phyloP scores from a whole-genome alignment of 768 basidiomycete species.

The Leccinum truebloodii region DNA sequence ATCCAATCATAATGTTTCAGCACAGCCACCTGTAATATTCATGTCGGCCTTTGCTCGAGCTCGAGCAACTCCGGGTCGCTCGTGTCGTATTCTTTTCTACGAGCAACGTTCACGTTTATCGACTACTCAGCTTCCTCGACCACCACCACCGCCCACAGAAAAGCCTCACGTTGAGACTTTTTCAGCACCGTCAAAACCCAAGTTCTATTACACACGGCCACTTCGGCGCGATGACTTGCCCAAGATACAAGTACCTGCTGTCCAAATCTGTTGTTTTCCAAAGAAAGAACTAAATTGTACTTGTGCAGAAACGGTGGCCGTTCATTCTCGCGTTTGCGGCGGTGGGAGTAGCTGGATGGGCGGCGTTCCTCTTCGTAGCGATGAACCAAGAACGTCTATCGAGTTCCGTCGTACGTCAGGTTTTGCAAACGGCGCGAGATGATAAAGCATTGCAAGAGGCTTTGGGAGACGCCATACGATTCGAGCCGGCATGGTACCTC shows the following conservation, averaged over 20 bases:
- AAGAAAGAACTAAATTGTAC: not conserved
- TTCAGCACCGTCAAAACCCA: constrained; percentile 45
- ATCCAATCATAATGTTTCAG: not conserved
- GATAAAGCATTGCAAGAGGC: constrained; percentile 49
- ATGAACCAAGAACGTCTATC: constrained; percentile 79
- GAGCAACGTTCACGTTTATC: constrained; percentile 19
- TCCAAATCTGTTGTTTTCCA: not conserved
- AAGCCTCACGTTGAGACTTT: constrained; percentile 41
- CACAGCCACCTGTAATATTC: constrained; percentile 10
- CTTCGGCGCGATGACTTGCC: constrained; percentile 41
- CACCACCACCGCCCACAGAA: constrained; percentile 31
- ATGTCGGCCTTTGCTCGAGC: constrained; percentile 20
- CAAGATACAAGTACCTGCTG: constrained; percentile 38
- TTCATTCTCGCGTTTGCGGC: constrained; percentile 47
- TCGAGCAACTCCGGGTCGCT: constrained; percentile 10
- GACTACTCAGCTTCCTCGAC: constrained; percentile 25
- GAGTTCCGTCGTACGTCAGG: constrained; percentile 69
- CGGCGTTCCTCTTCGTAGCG: constrained; percentile 63
- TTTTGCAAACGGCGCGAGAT: constrained; percentile 60
- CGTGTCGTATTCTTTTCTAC: constrained; percentile 12
- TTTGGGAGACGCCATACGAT: constrained; percentile 58
- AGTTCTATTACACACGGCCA: constrained; percentile 46
- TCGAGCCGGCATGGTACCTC: constrained; percentile 49
- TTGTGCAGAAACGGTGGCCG: constrained; percentile 53
- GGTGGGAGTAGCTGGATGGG: constrained; percentile 64